Evolutionary conservation across 192 early-diverging fungal species (phyloP), one percentile per base, ranked within the genome.

Genomic region (Kappamyces sp.): DNA sequence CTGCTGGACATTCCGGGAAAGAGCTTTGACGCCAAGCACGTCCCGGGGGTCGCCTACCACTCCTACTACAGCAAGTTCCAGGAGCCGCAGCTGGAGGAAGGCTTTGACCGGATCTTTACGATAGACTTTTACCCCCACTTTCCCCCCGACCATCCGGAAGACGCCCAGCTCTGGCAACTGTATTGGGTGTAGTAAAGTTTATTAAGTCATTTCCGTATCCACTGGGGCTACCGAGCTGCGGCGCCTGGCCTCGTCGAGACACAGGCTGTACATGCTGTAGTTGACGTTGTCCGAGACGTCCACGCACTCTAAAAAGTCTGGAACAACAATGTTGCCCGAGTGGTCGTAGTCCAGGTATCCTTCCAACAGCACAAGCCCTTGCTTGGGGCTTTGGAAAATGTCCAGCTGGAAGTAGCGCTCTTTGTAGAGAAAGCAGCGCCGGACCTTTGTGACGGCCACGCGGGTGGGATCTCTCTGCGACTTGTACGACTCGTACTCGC

Each of bases 81-180:
- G 55, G 65, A 68, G 54, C 81, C 80, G 2, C 57, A 36, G 0
- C 33, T 66, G 15, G 39, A 59, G 5, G 83, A 85, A 59, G 86
- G 86, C 3, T 88, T 84, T 58, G 66, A 60, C 7, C 80, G 82
- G 54, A 71, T 90, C 29, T 68, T 73, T 45, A 57, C 54, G 15
- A 80, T 90, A 33, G 66, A 72, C 22, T 90, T 88, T 73, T 57
- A 74, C 4, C 63, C 82, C 1, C 69, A 80, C 31, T 81, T 84
- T 51, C 71, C 73, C 31, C 71, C 60, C 46, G 64, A 50, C 2
- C 63, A 49, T 29, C 65, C 68, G 36, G 74, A 74, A 78, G 51
- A n/a, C n/a, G n/a, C n/a, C n/a, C n/a, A 72, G 54, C 54, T 61
- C 47, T 89, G 87, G 87, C 68, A 63, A 50, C 59, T 68, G 55